These are phyloP conservation scores for Nakazawaea ernobii DNA, from an alignment of 805 yeast genomes.

Conservation along the genomic window DNA sequence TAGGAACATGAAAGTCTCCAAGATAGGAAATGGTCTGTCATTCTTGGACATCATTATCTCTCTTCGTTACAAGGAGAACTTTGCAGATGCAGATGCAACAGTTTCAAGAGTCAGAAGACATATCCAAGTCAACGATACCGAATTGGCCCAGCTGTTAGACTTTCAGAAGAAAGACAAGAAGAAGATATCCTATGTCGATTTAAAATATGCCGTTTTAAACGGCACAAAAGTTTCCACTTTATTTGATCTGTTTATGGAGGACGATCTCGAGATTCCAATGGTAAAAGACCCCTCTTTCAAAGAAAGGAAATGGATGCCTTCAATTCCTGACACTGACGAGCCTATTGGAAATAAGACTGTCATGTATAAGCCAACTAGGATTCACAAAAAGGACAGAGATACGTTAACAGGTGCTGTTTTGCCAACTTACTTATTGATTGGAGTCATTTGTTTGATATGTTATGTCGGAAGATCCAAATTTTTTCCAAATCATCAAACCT, in stretches of 20 bases:
- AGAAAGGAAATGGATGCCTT: not conserved
- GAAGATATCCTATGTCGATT: slow-evolving; percentile 2
- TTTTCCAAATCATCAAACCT: not conserved
- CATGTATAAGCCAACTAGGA: slow-evolving; percentile 1
- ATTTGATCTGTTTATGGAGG: not conserved
- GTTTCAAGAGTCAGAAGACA: not conserved
- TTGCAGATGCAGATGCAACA: not conserved
- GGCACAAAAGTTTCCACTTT: not conserved
- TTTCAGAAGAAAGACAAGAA: not conserved
- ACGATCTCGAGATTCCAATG: slow-evolving; percentile 1
- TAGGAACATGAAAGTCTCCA: slow-evolving; percentile 3
- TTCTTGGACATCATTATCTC: not conserved
- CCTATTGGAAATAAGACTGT: not conserved
- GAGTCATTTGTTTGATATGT: not conserved
- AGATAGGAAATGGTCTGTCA: not conserved
- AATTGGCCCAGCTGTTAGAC: slow-evolving; percentile 1
- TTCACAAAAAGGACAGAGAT: not conserved
- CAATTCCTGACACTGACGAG: not conserved
- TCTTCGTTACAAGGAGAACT: not conserved
- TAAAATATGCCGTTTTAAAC: slow-evolving; percentile 1
- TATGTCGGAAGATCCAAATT: slow-evolving; percentile 2
- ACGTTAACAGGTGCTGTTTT: slow-evolving; percentile 6
- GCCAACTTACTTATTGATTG: slow-evolving; percentile 5
- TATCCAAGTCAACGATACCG: slow-evolving; percentile 3
- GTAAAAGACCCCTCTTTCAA: not conserved